A percentile compares a stretch with the other conserved stretches of the same genome.
phyloP scores from a whole-genome alignment of 805 yeast species.

The Candida glaebosa region DNA sequence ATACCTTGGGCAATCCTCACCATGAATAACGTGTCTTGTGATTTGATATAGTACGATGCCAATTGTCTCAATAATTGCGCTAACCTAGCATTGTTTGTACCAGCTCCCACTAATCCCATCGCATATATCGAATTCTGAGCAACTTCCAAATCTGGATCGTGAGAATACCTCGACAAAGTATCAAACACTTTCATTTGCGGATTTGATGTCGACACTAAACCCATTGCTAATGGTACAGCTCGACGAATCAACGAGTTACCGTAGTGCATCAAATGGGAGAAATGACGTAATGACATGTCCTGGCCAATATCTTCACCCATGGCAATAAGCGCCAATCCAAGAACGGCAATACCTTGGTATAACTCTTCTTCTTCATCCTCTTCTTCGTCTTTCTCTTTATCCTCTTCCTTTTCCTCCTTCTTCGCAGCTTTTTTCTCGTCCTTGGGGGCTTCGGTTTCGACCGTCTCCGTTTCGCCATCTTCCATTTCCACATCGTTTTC shows the following conservation, averaged over 20 bases:
- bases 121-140: constrained; percentile 93
- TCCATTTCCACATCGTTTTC: constrained; percentile 8
- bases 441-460: constrained; percentile 16
- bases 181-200: constrained; percentile 98
- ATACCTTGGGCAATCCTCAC: constrained; percentile 95
- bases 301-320: constrained; percentile 98
- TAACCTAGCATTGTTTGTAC: constrained; percentile 96
- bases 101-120: constrained; percentile 98
- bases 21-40: constrained; percentile 85
- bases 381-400: constrained; percentile 24
- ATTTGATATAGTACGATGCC: constrained; percentile 88
- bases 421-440: constrained; percentile 21
- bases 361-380: constrained; percentile 49
- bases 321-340: constrained; percentile 91
- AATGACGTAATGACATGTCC: constrained; percentile 95
- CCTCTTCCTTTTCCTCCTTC: constrained; percentile 22
- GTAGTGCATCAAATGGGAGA: constrained; percentile 96
- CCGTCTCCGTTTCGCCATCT: not conserved
- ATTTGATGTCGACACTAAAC: constrained; percentile 85
- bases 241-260: constrained; percentile 88
- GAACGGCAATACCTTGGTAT: constrained; percentile 83
- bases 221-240: constrained; percentile 98
- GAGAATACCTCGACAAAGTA: constrained; percentile 92
- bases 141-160: constrained; percentile 90
- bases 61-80: constrained; percentile 94